Evolutionary conservation across 1,284 basidiomycete genomes (phyloP), one percentile per base, ranked within the genome.

Genomic region (Mycosarcoma maydis): DNA sequence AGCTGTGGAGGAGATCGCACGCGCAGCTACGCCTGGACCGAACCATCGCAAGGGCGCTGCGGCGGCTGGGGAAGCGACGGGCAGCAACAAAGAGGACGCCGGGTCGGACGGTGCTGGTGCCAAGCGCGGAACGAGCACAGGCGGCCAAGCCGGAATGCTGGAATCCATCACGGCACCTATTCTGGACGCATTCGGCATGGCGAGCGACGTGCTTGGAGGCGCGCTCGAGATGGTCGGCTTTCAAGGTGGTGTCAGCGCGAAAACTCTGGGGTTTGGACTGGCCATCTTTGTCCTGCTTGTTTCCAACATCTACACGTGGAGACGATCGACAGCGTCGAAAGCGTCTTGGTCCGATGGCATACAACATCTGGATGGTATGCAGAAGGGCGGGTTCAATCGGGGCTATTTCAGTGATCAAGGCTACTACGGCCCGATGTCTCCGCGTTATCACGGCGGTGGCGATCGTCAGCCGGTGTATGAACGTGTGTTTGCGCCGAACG

Each of bases 221-320:
- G 65, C 58, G 2, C 40, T 73, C 39, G 70, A 65, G 33, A 60
- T 61, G 65, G 26, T 65, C 19, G 57, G 48, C 4, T 45, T 59
- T 23, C 38, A 56, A 32, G 57, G 54, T 8, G 58, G 45, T 5
- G 50, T 58, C 19, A 75, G 56, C 40, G 32, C 66, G 19, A 64
- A 70, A 29, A 67, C 71, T 6, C 55, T 81, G n/a, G 53, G 56
- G 5, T 68, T 82, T 26, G 67, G 61, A 0, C 44, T 60, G 9
- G 51, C 82, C 37, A 78, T 83, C 44, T 40, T 73, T 27, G 39
- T 82, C 11, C 76, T 83, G 46, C 59, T 83, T 3, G n/a, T 83
- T 19, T 75, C 73, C n/a, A 83, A 83, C 59, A 40, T 83, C 16
- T 83, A 50, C 33, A 59, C 69, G 13, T 59, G 46, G 49, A 30